Percentiles rank a stretch among this genome's conserved stretches.
These are phyloP conservation scores for Trichosporon faecale DNA, from an alignment of 1,284 basidiomycete genomes.

Conservation along the genomic window DNA sequence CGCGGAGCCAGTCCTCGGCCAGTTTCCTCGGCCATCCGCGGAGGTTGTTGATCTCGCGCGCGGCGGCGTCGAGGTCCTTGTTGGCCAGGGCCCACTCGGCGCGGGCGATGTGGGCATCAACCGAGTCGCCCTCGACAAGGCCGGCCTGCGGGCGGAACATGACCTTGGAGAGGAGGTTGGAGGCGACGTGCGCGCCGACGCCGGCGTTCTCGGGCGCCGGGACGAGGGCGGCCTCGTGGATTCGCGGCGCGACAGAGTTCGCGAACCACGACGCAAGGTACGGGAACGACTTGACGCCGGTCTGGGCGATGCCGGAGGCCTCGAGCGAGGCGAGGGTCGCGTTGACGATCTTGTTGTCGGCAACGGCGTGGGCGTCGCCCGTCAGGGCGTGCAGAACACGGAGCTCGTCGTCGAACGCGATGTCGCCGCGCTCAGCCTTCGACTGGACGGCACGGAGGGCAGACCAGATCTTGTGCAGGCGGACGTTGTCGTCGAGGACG, in stretches of 20 bases:
- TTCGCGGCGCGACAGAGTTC: conserved; percentile 75
- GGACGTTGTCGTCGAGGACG: conserved; percentile 84
- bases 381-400: conserved; percentile 67
- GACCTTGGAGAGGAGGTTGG: conserved; percentile 69
- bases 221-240: conserved; percentile 83
- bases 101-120: conserved; percentile 77
- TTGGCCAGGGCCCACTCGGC: conserved; percentile 88
- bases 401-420: conserved; percentile 82
- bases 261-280: conserved; percentile 88
- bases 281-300: conserved; percentile 85
- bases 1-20: conserved; percentile 85
- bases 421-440: conserved; percentile 58
- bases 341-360: conserved; percentile 56
- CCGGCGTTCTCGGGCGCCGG: conserved; percentile 71
- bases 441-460: conserved; percentile 55
- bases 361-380: conserved; percentile 42
- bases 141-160: conserved; percentile 72
- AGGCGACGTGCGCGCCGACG: conserved; percentile 81
- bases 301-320: conserved; percentile 67
- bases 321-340: conserved; percentile 72
- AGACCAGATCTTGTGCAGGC: conserved; percentile 62
- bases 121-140: conserved; percentile 71
- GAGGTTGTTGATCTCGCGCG: conserved; percentile 88
- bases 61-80: conserved; percentile 87
- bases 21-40: conserved; percentile 79